phyloP scores from a whole-genome alignment of 371 early-diverging fungal genomes.

The Mucor ambiguus region DNA sequence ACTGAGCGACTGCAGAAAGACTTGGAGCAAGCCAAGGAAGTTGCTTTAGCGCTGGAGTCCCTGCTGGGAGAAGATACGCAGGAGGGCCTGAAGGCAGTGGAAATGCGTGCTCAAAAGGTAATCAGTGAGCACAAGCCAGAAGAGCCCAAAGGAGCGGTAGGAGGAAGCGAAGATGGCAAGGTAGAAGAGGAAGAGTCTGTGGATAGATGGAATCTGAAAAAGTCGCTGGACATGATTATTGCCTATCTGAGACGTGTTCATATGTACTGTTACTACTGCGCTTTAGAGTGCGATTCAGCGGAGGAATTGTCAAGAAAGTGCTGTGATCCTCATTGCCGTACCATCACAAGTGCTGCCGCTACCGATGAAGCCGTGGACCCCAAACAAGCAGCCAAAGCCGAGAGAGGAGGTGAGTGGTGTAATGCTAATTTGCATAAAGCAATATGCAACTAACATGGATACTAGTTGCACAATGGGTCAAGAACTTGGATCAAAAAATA shows the following conservation, averaged over 20 bases:
- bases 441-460: not conserved
- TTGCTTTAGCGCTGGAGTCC: conserved; percentile 66
- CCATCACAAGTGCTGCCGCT: conserved; percentile 26
- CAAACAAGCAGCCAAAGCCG: conserved; percentile 26
- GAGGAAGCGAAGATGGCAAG: conserved; percentile 20
- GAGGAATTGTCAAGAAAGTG: conserved; percentile 87
- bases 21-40: conserved; percentile 57
- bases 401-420: conserved; percentile 24
- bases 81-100: conserved; percentile 36
- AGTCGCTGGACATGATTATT: conserved; percentile 79
- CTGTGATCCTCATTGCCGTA: conserved; percentile 69
- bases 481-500: conserved; percentile 69
- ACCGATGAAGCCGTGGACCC: conserved; percentile 22
- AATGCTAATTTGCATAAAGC: not conserved
- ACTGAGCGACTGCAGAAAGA: conserved; percentile 74
- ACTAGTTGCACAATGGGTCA: conserved; percentile 57
- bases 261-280: conserved; percentile 94
- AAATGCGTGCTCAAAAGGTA: conserved; percentile 39
- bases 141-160: not conserved
- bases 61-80: conserved; percentile 28
- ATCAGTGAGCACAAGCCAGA: conserved; percentile 20
- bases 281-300: conserved; percentile 74
- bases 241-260: conserved; percentile 90
- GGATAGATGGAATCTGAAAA: conserved; percentile 48
- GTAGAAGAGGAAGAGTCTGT: conserved; percentile 22